phyloP scores from a whole-genome alignment of 1,284 basidiomycete species.

The Papiliotrema flavescens region DNA sequence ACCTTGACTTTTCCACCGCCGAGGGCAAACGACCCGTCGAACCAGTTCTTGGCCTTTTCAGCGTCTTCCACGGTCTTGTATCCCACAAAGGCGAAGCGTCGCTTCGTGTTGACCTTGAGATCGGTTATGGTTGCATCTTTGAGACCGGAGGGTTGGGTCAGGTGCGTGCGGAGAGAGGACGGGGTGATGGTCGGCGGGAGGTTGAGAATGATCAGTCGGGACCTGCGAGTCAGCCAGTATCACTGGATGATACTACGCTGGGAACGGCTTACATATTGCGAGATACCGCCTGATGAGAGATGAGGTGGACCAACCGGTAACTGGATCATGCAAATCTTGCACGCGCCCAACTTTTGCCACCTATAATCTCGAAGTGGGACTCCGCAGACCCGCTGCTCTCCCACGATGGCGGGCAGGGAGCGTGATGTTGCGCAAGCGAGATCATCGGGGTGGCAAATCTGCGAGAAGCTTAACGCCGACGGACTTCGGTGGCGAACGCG shows the following conservation, averaged over 20 bases:
- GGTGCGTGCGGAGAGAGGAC: constrained; percentile 60
- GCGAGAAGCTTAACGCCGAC: not conserved
- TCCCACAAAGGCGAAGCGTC: constrained; percentile 90
- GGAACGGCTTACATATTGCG: too few relatives aligned
- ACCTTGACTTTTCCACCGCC: constrained; percentile 72
- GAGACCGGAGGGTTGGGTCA: constrained; percentile 32
- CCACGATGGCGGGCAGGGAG: constrained; percentile 6
- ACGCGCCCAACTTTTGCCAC: constrained; percentile 3
- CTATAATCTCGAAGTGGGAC: not conserved
- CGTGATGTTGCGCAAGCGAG: not conserved
- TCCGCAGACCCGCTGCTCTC: not conserved
- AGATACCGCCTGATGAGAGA: not conserved
- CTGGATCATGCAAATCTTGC: not conserved
- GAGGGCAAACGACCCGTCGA: constrained; percentile 73
- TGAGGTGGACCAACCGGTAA: too few relatives aligned
- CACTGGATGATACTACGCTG: too few relatives aligned
- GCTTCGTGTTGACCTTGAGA: constrained; percentile 73
- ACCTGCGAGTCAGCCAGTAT: constrained; percentile 50
- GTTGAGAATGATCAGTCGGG: constrained; percentile 87
- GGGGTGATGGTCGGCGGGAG: constrained; percentile 63
- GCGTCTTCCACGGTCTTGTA: constrained; percentile 81
- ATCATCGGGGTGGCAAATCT: not conserved
- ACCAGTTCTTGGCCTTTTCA: constrained; percentile 71
- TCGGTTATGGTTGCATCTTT: constrained; percentile 65
- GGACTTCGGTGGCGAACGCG: too few relatives aligned